Base-by-base conservation (phyloP, 257 asterid genomes). In the Verbascum thapsus region DNA sequence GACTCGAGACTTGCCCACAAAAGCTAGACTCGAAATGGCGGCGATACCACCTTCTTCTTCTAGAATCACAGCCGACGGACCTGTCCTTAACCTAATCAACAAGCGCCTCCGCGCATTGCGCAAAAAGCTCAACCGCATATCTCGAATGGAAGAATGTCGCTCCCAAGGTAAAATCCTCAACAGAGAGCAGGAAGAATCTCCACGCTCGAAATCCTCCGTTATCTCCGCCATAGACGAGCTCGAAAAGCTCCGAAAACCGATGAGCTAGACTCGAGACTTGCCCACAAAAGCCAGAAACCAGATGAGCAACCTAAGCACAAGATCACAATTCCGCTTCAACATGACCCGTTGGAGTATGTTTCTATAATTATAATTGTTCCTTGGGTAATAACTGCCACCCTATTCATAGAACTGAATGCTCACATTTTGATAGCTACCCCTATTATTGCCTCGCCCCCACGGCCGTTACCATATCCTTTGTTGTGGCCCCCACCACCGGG, bases 31-130 rank as follows among this genome's bases (percentile, higher is more conserved):
- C 32, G 71, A 78, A 40, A 39, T 53, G 38, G 53, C n/a, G 16
- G 18, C 55, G 32, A 34, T 74, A n/a, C n/a, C n/a, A n/a, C n/a
- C n/a, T n/a, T 56, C 68, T 50, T 61, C 72, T 12, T 61, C 87
- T 30, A 94, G 88, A n/a, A 34, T 39, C 75, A 13, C 63, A 20
- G 19, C 50, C 34, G 94, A 78, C 15, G 96, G 98, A 4, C 95
- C 96, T 0, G 95, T 88, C 10, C 83, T 88, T 3, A 78, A 10
- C 62, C 40, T 91, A 3, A 75, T 91, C 81, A 88, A 70, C 90
- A 88, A 83, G 70, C 96, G 96, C 70, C 76, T 91, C 66, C 90
- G 96, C 8, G 91, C 85, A 30, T 70, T 91, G 49, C 86, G 88
- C 9, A 88, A 91, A 72, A 91, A 91, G 48, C 57, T 76, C 35